Percentiles rank a stretch among this genome's conserved stretches.
Conservation (phyloP, 495 filamentous ascomycete genomes). For the Aspergillus indologenus region DNA sequence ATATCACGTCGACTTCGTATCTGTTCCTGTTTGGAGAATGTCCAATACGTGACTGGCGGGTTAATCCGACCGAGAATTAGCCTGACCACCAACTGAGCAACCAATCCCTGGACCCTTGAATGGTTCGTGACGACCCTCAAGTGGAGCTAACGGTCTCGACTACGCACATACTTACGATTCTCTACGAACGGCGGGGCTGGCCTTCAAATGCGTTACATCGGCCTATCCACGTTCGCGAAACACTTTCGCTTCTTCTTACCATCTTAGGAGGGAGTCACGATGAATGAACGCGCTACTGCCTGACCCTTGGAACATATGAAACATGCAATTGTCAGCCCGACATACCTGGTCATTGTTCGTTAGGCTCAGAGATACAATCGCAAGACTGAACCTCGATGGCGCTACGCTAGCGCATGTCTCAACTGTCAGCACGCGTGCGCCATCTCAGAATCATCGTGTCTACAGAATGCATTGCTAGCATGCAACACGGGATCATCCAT, state of each 20-base stretch:
- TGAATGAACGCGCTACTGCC: neutral
- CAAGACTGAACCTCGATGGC: neutral
- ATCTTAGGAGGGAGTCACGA: neutral
- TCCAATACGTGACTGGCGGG: neutral
- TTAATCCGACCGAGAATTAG: neutral
- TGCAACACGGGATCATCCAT: neutral
- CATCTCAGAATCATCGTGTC: neutral
- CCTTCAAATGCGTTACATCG: neutral
- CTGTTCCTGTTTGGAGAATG: neutral
- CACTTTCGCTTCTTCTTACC: neutral
- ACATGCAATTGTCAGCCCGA: neutral
- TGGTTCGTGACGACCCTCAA: neutral
- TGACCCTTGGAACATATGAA: neutral
- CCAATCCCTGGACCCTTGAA: neutral
- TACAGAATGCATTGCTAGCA: neutral
- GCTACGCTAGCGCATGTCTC: neutral
- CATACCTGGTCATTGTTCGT: neutral
- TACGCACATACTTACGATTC: neutral
- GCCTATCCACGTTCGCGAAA: neutral
- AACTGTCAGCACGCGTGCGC: neutral
- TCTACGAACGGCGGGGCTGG: neutral
- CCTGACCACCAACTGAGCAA: neutral
- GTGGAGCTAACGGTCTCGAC: neutral
- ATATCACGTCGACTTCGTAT: neutral
- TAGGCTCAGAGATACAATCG: neutral